Base-by-base conservation (phyloP, 345 rosid genomes). In the Durio zibethinus region DNA sequence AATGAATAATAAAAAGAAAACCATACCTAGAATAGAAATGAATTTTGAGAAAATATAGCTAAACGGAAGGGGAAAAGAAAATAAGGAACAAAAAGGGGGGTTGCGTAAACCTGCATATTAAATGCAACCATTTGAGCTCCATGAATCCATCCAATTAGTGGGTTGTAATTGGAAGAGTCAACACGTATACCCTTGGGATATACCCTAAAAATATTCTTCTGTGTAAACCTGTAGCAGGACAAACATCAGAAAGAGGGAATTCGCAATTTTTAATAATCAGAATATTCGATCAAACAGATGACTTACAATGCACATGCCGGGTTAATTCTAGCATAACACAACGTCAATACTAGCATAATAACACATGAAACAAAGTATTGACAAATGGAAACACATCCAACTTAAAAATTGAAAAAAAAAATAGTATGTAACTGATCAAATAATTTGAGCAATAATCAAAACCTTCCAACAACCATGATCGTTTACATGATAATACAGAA, bases 71-170 rank as follows among this genome's bases (percentile, higher is more conserved):
- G 63, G 14, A 11, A 2, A 2, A 21, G 1, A 5, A 66, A 12
- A 21, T 9, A 52, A 52, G 21, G 42, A 73, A 8, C 8, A n/a
- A 65, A 66, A 20, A 25, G 50, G 5, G 5, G 40, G 40, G 40
- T 38, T 38, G 40, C 7, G 40, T 38, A 38, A 6, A 95, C 98
- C 90, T 96, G 99, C 98, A 96, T 96, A 80, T 96, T 96, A 72
- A 93, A 96, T 74, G 99, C 99, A 78, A 96, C 97, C 99, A 96
- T 93, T 83, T 96, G 99, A 85, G 99, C 99, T 80, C 97, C 99
- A 76, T 91, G 93, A 79, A 82, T 89, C 98, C 98, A 96, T 31
- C 98, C 97, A 38, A 90, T 86, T 0, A 93, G 80, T 0, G 98
- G 98, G 70, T 93, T 92, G 83, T 94, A 94, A 79, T 94, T 94